Evolutionary conservation across 176 grass and related monocot species (phyloP).

Genomic region (Stipa capillata): DNA sequence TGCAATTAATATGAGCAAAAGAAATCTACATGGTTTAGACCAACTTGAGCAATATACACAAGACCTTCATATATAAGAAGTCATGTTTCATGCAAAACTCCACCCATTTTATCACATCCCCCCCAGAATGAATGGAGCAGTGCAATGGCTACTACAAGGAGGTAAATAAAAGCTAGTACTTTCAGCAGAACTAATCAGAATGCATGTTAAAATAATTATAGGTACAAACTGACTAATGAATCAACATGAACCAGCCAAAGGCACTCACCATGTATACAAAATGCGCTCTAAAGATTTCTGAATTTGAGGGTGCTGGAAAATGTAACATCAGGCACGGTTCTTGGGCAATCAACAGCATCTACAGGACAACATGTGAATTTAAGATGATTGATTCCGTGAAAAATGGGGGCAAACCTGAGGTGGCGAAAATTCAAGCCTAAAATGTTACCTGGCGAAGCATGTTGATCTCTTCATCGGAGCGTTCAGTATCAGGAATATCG

Average conservation of each 20-base stretch:
- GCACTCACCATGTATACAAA: conserved; percentile 90
- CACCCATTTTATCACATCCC: background rate
- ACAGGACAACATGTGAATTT: background rate
- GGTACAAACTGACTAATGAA: background rate
- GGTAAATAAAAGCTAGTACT: background rate
- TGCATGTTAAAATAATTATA: background rate
- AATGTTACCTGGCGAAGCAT: conserved; percentile 87
- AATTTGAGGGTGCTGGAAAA: conserved; percentile 69
- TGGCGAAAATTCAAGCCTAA: background rate
- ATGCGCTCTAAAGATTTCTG: conserved; percentile 91
- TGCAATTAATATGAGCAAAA: too few species aligned
- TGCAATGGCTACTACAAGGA: background rate
- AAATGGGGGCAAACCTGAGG: background rate
- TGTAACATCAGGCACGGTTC: conserved; percentile 69
- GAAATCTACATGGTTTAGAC: too few species aligned
- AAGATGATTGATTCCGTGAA: background rate
- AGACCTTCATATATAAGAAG: too few species aligned
- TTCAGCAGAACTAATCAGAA: background rate
- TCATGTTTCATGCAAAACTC: background rate
- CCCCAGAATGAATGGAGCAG: background rate
- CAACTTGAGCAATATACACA: too few species aligned
- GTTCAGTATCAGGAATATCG: conserved; percentile 76
- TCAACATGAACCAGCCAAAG: background rate
- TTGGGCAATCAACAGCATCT: conserved; percentile 80
- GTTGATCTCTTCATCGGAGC: conserved; percentile 98